Conservation (phyloP, 1,284 basidiomycete genomes). For the Agroathelia rolfsii region DNA sequence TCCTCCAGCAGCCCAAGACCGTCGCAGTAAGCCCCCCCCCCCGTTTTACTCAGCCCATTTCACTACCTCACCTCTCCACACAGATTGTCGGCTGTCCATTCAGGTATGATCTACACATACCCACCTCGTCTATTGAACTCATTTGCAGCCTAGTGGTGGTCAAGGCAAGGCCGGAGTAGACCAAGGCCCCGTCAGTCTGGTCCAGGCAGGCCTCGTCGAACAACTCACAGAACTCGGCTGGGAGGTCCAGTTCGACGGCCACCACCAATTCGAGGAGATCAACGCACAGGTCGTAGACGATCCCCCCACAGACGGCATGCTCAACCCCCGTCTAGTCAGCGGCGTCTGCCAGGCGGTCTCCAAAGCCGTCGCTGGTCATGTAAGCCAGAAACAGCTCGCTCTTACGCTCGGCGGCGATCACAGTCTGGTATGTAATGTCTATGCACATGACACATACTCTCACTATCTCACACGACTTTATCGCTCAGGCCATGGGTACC, state of each 20-base stretch:
- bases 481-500: constrained; percentile 78
- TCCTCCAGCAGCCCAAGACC: constrained; percentile 60
- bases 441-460: constrained; percentile 7
- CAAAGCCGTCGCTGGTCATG: constrained; percentile 66
- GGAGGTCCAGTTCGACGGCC: constrained; percentile 82
- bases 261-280: constrained; percentile 82
- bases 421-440: constrained; percentile 56
- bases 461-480: constrained; percentile 7
- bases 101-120: constrained; percentile 23
- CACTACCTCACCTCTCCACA: constrained; percentile 6
- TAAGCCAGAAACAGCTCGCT: constrained; percentile 71
- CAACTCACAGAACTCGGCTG: constrained; percentile 80
- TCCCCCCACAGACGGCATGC: constrained; percentile 79
- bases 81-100: constrained; percentile 40
- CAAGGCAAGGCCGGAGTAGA: constrained; percentile 80
- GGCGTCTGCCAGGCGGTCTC: constrained; percentile 78
- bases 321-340: constrained; percentile 81
- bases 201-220: constrained; percentile 72
- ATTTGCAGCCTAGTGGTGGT: constrained; percentile 33
- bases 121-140: constrained; percentile 2
- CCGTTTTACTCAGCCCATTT: constrained; percentile 3
- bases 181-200: constrained; percentile 78
- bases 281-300: constrained; percentile 53
- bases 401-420: constrained; percentile 97
- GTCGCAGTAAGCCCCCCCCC: constrained; percentile 39